These are phyloP conservation scores for Phoma herbarum DNA, from an alignment of 2,329 filamentous ascomycete species.

Conservation along the genomic window DNA sequence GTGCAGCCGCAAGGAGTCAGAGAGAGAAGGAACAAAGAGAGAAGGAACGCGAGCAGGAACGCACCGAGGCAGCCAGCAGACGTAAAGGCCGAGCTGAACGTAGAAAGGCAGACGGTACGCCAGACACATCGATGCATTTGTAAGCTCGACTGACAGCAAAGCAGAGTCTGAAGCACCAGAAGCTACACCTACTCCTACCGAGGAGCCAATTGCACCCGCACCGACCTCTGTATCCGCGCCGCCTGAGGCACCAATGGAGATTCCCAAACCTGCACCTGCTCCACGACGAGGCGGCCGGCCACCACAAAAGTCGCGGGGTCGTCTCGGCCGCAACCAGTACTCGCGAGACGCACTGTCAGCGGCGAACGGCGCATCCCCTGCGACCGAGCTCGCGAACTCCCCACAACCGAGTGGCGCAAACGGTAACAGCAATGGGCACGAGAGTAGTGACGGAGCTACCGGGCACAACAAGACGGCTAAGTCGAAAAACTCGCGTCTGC, in stretches of 20 bases:
- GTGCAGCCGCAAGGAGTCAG: slow-evolving; percentile 59
- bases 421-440: slow-evolving; percentile 50
- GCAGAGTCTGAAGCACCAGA: slow-evolving; percentile 43
- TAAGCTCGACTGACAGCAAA: slow-evolving; percentile 33
- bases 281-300: slow-evolving; percentile 48
- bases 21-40: slow-evolving; percentile 69
- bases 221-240: slow-evolving; percentile 36
- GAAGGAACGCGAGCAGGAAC: slow-evolving; percentile 74
- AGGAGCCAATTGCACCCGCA: slow-evolving; percentile 39
- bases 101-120: slow-evolving; percentile 78
- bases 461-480: slow-evolving; percentile 68
- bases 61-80: slow-evolving; percentile 78
- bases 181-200: slow-evolving; percentile 33
- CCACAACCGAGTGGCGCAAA: slow-evolving; percentile 46
- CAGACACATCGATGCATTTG: slow-evolving; percentile 3
- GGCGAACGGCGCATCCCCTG: slow-evolving; percentile 46
- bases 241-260: slow-evolving; percentile 37
- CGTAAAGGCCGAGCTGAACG: slow-evolving; percentile 84
- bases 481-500: slow-evolving; percentile 62
- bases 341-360: slow-evolving; percentile 46
- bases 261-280: slow-evolving; percentile 40
- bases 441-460: slow-evolving; percentile 65
- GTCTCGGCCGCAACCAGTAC: slow-evolving; percentile 52
- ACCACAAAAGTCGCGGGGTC: slow-evolving; percentile 43
- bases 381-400: slow-evolving; percentile 42